phyloP scores from a whole-genome alignment of 768 basidiomycete species.

The Termitomyces bulborhizus region DNA sequence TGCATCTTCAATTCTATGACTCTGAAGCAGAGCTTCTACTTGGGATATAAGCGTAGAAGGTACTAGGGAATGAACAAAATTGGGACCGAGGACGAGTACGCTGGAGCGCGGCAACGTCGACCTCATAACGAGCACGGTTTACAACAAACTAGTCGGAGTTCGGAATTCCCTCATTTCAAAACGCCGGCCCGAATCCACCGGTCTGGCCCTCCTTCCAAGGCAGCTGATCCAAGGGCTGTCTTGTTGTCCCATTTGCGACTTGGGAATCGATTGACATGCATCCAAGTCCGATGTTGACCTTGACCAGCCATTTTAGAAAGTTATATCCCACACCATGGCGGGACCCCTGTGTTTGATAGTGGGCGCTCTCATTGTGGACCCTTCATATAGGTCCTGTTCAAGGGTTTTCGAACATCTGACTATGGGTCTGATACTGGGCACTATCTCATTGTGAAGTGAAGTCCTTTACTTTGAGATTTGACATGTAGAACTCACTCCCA shows the following conservation, averaged over 20 bases:
- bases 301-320: background rate
- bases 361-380: no score
- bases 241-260: background rate
- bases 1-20: slow-evolving; percentile 60
- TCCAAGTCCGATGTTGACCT: no score
- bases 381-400: background rate
- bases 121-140: slow-evolving; percentile 8
- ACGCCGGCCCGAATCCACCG: background rate
- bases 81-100: slow-evolving; percentile 56
- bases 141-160: background rate
- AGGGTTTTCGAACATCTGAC: background rate
- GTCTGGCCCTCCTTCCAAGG: no score
- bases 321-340: background rate
- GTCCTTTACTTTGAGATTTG: background rate
- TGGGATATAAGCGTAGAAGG: slow-evolving; percentile 71
- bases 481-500: background rate
- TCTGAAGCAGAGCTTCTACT: slow-evolving; percentile 60
- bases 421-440: background rate
- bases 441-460: background rate
- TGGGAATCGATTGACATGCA: background rate
- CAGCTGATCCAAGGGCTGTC: no score
- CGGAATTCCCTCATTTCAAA: background rate
- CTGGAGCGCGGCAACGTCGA: slow-evolving; percentile 60
- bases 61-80: slow-evolving; percentile 59
- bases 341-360: background rate